Base-by-base conservation (phyloP, 176 grass and related monocot species). In the Triticum turgidum region DNA sequence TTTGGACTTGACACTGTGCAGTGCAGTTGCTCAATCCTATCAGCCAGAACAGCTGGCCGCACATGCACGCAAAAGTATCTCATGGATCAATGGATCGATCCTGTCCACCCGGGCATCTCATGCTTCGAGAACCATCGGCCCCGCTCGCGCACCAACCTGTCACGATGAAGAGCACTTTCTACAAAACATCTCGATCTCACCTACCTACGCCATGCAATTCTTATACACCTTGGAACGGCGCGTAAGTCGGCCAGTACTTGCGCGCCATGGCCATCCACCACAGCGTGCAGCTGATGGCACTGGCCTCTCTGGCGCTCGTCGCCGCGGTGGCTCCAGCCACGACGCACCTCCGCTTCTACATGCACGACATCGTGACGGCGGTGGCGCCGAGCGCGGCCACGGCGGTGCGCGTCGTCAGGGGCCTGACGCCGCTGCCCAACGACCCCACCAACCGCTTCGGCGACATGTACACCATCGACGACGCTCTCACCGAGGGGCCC, bases 291-390 rank as follows among this genome's bases (percentile, higher is more conserved):
- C 24, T 76, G 25, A 5, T 52, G 22, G 25, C 73, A 11, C 73
- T 76, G 44, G 24, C 56, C n/a, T 80, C 42, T 30, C 59, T 87
- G 4, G n/a, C 52, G 27, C 37, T 89, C 44, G 49, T 35, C 35
- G 41, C 30, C 33, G 18, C 17, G 9, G 25, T 22, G 1, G 10
- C 63, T 10, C 34, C 21, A 4, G 11, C 44, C 2, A 12, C 75
- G 34, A 91, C 91, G n/a, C 93, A 93, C 79, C 77, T 91, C 11
- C 91, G 66, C n/a, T 91, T 95, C 91, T 95, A 89, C 84, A 72
- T 92, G 84, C 94, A 95, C 59, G 94, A 91, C 89, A 78, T 59
- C 6, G 58, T 88, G 61, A 89, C 81, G 6, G 79, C 86, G 9
- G 44, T 41, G 1, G 17, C 70, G 4, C 29, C 84, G 30, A 56